phyloP scores from a whole-genome alignment of 1,139 yeast species.

The Blastobotrys elegans region DNA sequence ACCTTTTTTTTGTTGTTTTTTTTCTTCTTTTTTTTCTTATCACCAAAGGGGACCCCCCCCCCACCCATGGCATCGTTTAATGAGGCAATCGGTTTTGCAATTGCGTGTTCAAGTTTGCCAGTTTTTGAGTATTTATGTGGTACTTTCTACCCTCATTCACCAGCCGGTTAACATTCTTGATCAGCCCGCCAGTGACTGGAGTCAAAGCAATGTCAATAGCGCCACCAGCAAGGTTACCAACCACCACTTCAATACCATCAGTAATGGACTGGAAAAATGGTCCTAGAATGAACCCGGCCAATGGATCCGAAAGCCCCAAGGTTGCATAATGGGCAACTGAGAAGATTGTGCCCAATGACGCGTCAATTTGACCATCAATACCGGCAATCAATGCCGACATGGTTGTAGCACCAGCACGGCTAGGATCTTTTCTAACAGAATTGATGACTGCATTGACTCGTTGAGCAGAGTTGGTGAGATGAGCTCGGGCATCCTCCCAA shows the following conservation, averaged over 20 bases:
- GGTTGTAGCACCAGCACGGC: constrained; percentile 26
- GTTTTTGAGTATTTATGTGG: constrained; percentile 15
- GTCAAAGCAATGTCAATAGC: constrained; percentile 16
- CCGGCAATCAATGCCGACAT: constrained; percentile 29
- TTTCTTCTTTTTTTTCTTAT: too few species aligned
- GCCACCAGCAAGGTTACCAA: constrained; percentile 24
- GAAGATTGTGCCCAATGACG: constrained; percentile 26
- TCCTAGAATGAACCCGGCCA: constrained; percentile 27
- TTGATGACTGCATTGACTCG: constrained; percentile 20
- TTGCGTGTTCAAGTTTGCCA: background rate
- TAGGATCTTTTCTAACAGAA: constrained; percentile 19
- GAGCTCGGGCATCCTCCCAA: constrained; percentile 5
- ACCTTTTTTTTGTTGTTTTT: too few species aligned
- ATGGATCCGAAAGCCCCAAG: constrained; percentile 25
- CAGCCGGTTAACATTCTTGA: constrained; percentile 15
- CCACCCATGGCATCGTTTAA: too few species aligned
- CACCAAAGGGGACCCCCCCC: too few species aligned
- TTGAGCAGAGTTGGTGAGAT: constrained; percentile 24
- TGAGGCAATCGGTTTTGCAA: background rate
- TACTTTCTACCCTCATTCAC: constrained; percentile 17
- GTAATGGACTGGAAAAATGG: constrained; percentile 32
- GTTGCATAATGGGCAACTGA: constrained; percentile 25
- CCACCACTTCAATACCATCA: constrained; percentile 31
- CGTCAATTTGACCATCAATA: constrained; percentile 33
- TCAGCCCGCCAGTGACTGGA: constrained; percentile 14